Conservation (phyloP, 495 filamentous ascomycete genomes). For the Aspergillus carlsbadensis region DNA sequence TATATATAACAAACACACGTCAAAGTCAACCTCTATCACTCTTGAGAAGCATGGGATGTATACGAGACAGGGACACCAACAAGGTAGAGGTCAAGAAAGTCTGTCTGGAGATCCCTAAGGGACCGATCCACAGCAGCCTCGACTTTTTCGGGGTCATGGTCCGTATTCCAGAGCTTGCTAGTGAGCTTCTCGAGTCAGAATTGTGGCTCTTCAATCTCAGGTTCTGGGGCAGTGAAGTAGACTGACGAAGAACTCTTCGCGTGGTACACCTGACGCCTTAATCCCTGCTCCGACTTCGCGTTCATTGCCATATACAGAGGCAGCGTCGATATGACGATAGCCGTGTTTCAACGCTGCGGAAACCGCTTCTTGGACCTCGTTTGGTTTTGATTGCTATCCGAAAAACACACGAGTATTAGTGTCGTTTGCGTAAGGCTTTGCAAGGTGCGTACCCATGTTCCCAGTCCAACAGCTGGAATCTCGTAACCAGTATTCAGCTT, state of each 20-base stretch:
- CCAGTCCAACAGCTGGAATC: conserved; percentile 69
- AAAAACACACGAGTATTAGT: neutral
- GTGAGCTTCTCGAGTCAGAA: conserved; percentile 13
- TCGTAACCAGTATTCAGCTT: conserved; percentile 65
- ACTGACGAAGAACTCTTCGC: conserved; percentile 58
- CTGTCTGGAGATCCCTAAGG: conserved; percentile 66
- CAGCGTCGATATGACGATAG: conserved; percentile 71
- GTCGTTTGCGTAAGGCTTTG: neutral
- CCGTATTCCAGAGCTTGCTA: conserved; percentile 44
- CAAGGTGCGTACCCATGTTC: conserved; percentile 50
- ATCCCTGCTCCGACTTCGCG: conserved; percentile 67
- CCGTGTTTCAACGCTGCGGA: conserved; percentile 62
- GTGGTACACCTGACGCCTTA: conserved; percentile 52
- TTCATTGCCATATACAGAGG: conserved; percentile 76
- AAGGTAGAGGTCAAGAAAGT: conserved; percentile 74
- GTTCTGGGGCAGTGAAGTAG: neutral
- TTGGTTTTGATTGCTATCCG: conserved; percentile 39
- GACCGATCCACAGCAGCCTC: conserved; percentile 58
- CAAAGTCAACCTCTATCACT: neutral
- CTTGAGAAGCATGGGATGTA: too few species aligned
- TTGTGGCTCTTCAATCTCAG: neutral
- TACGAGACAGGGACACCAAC: conserved; percentile 3
- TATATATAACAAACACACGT: neutral
- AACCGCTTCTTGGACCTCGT: conserved; percentile 47
- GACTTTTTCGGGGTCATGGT: conserved; percentile 52